Conservation (phyloP, 1,139 yeast species). For the Wickerhamomyces sp. region DNA sequence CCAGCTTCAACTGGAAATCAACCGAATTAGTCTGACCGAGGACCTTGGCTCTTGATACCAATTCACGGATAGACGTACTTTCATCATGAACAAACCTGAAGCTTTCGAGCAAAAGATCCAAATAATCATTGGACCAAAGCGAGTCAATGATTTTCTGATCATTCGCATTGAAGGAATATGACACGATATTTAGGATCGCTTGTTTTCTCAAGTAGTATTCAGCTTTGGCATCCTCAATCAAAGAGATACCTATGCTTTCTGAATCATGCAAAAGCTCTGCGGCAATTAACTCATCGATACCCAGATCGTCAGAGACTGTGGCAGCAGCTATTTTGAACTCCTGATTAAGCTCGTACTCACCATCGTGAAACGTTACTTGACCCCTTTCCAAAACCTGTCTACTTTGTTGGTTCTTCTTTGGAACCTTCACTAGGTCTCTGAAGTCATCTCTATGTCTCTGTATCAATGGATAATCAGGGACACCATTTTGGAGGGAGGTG, state of each 20-base stretch:
- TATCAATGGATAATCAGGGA: conserved; percentile 29
- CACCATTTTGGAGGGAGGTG: conserved; percentile 27
- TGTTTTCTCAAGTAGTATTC: conserved; percentile 65
- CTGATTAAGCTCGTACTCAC: conserved; percentile 43
- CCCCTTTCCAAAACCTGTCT: conserved; percentile 51
- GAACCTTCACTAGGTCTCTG: conserved; percentile 39
- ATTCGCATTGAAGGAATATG: conserved; percentile 44
- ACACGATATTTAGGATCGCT: conserved; percentile 64
- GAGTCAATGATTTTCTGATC: conserved; percentile 20
- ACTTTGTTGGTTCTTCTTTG: conserved; percentile 49
- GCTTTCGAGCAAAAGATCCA: conserved; percentile 42
- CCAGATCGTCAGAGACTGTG: conserved; percentile 56
- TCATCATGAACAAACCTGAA: conserved; percentile 54
- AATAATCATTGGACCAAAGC: conserved; percentile 25
- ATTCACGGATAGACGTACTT: conserved; percentile 50
- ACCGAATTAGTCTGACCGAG: conserved; percentile 41
- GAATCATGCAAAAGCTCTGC: conserved; percentile 35
- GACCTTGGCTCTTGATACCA: conserved; percentile 61
- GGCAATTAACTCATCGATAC: conserved; percentile 63
- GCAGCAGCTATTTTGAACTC: conserved; percentile 47
- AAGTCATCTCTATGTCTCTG: conserved; percentile 42
- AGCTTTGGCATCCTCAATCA: conserved; percentile 67
- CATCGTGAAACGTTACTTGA: conserved; percentile 44
- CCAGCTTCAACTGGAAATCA: conserved; percentile 47
- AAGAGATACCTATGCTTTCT: conserved; percentile 43